These are phyloP conservation scores for Saposhnikovia divaricata DNA, from an alignment of 129 eudicot species.

Conservation along the genomic window DNA sequence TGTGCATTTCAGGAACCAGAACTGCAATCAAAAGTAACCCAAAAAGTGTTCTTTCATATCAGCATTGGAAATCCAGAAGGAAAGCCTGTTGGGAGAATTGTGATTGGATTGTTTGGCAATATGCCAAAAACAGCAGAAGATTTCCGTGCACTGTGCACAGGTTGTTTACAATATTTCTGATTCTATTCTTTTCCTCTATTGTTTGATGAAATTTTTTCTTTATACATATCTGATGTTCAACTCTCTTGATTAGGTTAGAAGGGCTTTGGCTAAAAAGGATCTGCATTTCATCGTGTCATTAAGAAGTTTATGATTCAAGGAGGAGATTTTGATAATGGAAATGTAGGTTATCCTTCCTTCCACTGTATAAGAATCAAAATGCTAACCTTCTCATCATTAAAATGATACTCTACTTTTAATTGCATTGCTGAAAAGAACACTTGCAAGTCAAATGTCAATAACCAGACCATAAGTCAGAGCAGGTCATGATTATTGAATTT, in stretches of 20 bases:
- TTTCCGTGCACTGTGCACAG: constrained; percentile 97
- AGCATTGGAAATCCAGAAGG: constrained; percentile 95
- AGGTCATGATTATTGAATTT: neutral
- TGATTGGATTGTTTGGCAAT: constrained; percentile 86
- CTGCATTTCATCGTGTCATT: constrained; percentile 93
- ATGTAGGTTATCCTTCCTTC: constrained; percentile 42
- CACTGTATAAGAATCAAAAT: neutral
- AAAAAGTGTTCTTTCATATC: constrained; percentile 73
- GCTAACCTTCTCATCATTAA: neutral
- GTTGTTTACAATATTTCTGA: constrained; percentile 15
- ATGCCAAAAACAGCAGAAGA: constrained; percentile 87
- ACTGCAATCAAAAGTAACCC: constrained; percentile 80
- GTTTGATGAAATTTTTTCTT: neutral
- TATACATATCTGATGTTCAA: constrained; percentile 11
- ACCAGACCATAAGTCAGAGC: neutral
- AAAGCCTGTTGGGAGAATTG: constrained; percentile 65
- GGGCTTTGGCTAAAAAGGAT: constrained; percentile 95
- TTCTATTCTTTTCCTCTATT: neutral
- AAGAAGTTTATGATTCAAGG: constrained; percentile 99
- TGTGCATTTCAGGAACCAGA: constrained; percentile 40
- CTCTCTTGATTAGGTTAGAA: constrained; percentile 60
- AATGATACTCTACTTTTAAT: neutral
- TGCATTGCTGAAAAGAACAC: neutral
- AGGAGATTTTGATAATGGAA: constrained; percentile 98
- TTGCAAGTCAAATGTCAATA: neutral